These are phyloP conservation scores for Rhodotorula sp. DNA, from an alignment of 1,284 basidiomycete species.

Conservation along the genomic window DNA sequence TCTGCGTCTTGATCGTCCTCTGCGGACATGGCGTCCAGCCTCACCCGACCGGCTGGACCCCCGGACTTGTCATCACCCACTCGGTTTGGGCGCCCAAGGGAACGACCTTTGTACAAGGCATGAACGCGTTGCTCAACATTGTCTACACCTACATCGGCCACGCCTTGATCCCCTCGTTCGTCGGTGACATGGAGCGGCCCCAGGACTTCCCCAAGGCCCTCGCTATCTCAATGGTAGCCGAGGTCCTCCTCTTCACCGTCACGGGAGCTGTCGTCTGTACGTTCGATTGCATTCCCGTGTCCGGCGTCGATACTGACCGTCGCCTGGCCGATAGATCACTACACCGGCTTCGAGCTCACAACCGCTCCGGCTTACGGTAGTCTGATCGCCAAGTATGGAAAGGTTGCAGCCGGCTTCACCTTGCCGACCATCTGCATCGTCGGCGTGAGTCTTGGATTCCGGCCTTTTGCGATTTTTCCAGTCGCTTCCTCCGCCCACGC, in stretches of 20 bases:
- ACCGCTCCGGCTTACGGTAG: constrained; percentile 55
- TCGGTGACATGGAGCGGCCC: constrained; percentile 59
- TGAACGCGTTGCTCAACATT: constrained; percentile 53
- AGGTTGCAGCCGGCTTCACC: constrained; percentile 50
- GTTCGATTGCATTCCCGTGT: neutral
- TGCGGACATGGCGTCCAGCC: constrained; percentile 33
- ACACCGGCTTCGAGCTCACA: constrained; percentile 56
- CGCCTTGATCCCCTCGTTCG: constrained; percentile 55
- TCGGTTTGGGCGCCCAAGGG: constrained; percentile 48
- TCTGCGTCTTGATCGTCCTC: constrained; percentile 40
- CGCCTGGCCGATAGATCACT: neutral
- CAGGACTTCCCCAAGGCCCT: constrained; percentile 58
- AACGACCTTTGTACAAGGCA: constrained; percentile 61
- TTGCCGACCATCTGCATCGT: constrained; percentile 59
- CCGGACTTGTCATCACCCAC: constrained; percentile 34
- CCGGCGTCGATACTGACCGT: no score
- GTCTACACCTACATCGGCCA: constrained; percentile 65
- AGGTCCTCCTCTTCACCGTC: constrained; percentile 62
- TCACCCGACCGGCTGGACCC: constrained; percentile 17
- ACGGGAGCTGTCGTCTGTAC: constrained; percentile 61
- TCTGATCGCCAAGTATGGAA: constrained; percentile 45
- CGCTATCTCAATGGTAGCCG: constrained; percentile 55
- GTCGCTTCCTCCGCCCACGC: no score
- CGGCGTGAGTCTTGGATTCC: constrained; percentile 19
- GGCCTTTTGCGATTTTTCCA: no score